Evolutionary conservation across 805 yeast species (phyloP).

Genomic region (Candida incommunis): DNA sequence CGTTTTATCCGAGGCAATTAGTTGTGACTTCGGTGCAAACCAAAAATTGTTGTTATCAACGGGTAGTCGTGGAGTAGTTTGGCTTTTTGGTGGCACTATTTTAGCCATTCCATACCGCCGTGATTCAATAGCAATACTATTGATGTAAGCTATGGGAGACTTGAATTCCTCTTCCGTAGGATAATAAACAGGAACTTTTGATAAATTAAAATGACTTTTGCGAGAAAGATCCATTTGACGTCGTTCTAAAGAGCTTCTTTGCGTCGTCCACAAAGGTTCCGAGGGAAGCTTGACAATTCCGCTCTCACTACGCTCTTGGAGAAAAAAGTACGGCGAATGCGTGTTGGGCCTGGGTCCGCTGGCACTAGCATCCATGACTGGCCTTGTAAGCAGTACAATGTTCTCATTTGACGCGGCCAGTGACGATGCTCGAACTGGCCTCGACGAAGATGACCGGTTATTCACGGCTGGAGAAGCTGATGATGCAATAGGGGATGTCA

Average conservation of each 20-base stretch:
- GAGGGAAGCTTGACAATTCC: too few species aligned
- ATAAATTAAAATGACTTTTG: not conserved
- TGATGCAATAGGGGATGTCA: too few species aligned
- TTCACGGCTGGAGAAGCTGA: too few species aligned
- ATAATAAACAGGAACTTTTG: constrained; percentile 30
- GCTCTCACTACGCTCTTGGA: too few species aligned
- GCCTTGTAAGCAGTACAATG: too few species aligned
- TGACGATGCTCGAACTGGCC: too few species aligned
- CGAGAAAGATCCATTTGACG: not conserved
- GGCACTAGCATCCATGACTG: too few species aligned
- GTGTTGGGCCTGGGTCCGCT: too few species aligned
- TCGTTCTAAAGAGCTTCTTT: not conserved
- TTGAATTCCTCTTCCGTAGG: constrained; percentile 37
- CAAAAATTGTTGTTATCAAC: not conserved
- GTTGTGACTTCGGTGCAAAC: not conserved
- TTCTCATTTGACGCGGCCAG: too few species aligned
- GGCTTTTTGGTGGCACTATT: constrained; percentile 37
- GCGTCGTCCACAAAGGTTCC: too few species aligned
- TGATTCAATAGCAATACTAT: constrained; percentile 36
- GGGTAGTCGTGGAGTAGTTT: constrained; percentile 20
- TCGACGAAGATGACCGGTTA: too few species aligned
- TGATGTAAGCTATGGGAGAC: constrained; percentile 47
- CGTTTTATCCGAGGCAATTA: constrained; percentile 28
- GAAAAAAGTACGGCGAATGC: too few species aligned
- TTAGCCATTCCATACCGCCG: constrained; percentile 54